Percentiles rank a stretch among this genome's conserved stretches.
Conservation (phyloP, 2,329 filamentous ascomycete species). For the Sarocladium brachiariae region DNA sequence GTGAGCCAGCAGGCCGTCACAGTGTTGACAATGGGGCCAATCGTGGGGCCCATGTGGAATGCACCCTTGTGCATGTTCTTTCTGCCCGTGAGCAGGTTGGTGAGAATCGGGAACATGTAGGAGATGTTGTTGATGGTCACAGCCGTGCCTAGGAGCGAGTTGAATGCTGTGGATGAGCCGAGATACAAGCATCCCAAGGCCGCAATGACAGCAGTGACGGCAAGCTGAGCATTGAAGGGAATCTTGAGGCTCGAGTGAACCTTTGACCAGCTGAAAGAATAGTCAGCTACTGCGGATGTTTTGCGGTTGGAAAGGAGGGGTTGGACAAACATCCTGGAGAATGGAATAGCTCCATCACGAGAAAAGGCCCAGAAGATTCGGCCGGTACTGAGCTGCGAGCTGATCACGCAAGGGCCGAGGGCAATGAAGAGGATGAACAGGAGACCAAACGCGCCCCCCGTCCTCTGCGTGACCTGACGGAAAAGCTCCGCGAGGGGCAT, state of each 20-base stretch:
- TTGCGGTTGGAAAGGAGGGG: constrained; percentile 15
- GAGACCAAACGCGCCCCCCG: constrained; percentile 34
- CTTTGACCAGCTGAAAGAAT: constrained; percentile 25
- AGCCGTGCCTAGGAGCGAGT: constrained; percentile 30
- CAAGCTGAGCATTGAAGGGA: constrained; percentile 31
- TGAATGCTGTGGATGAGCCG: constrained; percentile 36
- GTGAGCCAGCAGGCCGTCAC: constrained; percentile 21
- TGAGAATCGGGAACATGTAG: constrained; percentile 37
- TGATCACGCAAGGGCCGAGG: constrained; percentile 33
- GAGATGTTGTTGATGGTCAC: constrained; percentile 38
- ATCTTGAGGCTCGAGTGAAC: constrained; percentile 27
- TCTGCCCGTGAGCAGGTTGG: constrained; percentile 33
- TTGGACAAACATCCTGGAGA: constrained; percentile 21
- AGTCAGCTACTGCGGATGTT: not conserved
- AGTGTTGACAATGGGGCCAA: constrained; percentile 28
- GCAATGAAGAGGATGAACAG: constrained; percentile 35
- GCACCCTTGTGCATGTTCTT: constrained; percentile 31
- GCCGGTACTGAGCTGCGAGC: constrained; percentile 27
- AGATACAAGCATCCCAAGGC: constrained; percentile 36
- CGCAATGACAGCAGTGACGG: constrained; percentile 27
- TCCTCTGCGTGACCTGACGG: constrained; percentile 32
- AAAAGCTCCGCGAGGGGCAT: constrained; percentile 40
- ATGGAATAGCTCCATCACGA: constrained; percentile 34
- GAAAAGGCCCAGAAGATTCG: constrained; percentile 36
- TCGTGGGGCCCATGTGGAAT: constrained; percentile 27